Percentiles rank a stretch among this genome's conserved stretches.
Conservation (phyloP, 495 filamentous ascomycete species). For the Xylaria sp. region DNA sequence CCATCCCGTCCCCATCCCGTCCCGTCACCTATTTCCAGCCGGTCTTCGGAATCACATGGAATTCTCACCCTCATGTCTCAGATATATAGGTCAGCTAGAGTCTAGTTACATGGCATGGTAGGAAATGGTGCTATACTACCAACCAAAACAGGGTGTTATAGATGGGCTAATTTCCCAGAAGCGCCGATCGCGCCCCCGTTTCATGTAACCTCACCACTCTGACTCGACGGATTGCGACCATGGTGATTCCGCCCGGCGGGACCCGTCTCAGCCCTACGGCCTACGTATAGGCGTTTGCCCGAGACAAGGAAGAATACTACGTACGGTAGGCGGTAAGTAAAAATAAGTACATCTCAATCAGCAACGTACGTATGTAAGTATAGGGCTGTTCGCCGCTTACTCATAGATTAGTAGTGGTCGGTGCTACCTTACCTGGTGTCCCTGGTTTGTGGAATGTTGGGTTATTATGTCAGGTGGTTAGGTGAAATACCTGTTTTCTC, state of each 20-base stretch:
- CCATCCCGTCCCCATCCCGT: no score
- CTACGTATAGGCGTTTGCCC: background rate
- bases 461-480: background rate
- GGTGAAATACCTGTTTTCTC: background rate
- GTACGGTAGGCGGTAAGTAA: background rate
- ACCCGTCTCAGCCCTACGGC: constrained; percentile 1
- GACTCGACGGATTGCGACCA: background rate
- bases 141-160: no score
- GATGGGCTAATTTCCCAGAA: background rate
- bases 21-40: background rate
- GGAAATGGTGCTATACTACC: background rate
- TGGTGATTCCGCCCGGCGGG: background rate
- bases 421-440: background rate
- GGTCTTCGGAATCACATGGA: background rate
- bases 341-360: background rate
- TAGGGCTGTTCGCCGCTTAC: background rate
- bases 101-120: background rate
- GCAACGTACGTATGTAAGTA: background rate
- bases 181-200: background rate
- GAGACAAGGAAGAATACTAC: background rate
- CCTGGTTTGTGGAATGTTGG: background rate
- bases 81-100: no score
- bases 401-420: background rate
- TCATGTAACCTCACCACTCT: background rate
- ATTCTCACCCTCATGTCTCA: background rate